Base-by-base conservation (phyloP, 192 early-diverging fungal species). In the Umbelopsis ramanniana region DNA sequence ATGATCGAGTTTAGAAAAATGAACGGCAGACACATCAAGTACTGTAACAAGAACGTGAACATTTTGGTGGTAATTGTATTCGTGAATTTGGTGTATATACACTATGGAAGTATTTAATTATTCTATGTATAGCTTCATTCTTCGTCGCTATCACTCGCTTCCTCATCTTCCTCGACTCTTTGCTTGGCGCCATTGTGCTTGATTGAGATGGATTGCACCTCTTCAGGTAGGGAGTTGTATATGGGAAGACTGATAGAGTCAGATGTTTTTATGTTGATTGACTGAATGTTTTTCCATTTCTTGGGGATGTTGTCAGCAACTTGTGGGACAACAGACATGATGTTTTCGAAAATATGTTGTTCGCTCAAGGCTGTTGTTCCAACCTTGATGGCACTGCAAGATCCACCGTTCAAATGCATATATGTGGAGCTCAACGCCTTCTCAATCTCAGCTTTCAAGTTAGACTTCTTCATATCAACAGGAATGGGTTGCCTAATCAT, bases 231-330 rank as follows among this genome's bases (percentile, higher is more conserved):
- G 12, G 88, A 81, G 75, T 90, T 90, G 81, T 86, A 97, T 48
- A 99, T 81, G 4, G 97, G 97, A 72, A 99, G 84, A 37, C 91
- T 85, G 17, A 88, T 80, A 11, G 95, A 95, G 14, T 88, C 84
- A 52, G 81, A 85, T 9, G 93, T 91, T 82, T 97, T 97, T 82
- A 99, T 81, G 46, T 89, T 79, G 53, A 99, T 85, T 11, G 94
- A 89, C 78, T 90, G 93, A 69, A 99, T 88, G 82, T 95, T 96
- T 45, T 86, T 81, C 90, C 93, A 95, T 52, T 89, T 85, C 70
- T 91, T 84, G 10, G 93, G 91, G 46, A 96, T 82, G 69, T 88
- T 86, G 24, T 84, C 82, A 15, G 89, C 81, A 68, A 96, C 84
- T 21, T 67, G 72, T 2, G 88, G 79, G 19, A 92, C 80, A 10